Conservation (phyloP, 371 early-diverging fungal genomes). For the Cokeromyces recurvatus region DNA sequence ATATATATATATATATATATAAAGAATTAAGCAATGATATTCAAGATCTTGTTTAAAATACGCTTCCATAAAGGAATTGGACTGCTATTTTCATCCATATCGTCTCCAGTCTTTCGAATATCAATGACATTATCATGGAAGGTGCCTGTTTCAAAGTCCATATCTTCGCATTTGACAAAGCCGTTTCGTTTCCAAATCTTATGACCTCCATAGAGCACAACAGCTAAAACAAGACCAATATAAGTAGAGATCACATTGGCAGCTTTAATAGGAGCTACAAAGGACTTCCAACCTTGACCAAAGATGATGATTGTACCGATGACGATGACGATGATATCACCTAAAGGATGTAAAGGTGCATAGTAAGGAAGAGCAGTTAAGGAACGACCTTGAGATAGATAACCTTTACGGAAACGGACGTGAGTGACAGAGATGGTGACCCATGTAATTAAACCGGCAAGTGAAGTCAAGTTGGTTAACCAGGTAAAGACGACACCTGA, state of each 20-base stretch:
- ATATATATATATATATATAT: no score
- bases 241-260: conserved; percentile 43
- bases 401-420: conserved; percentile 83
- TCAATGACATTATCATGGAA: conserved; percentile 16
- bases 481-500: conserved; percentile 72
- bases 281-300: conserved; percentile 64
- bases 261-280: conserved; percentile 44
- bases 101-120: no score
- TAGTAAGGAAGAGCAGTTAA: conserved; percentile 67
- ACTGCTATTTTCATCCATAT: conserved; percentile 12
- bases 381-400: conserved; percentile 60
- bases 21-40: background rate
- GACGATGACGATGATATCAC: conserved; percentile 63
- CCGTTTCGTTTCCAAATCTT: conserved; percentile 38
- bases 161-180: conserved; percentile 33
- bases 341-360: conserved; percentile 68
- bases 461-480: conserved; percentile 65
- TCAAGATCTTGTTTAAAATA: background rate
- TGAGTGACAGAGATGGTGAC: conserved; percentile 74
- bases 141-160: conserved; percentile 49
- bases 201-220: conserved; percentile 50
- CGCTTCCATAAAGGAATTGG: conserved; percentile 13
- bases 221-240: conserved; percentile 50
- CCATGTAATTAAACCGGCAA: conserved; percentile 84
- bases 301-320: conserved; percentile 59